Evolutionary conservation across 1,284 basidiomycete species (phyloP).

Genomic region (Chalciporus sp.): DNA sequence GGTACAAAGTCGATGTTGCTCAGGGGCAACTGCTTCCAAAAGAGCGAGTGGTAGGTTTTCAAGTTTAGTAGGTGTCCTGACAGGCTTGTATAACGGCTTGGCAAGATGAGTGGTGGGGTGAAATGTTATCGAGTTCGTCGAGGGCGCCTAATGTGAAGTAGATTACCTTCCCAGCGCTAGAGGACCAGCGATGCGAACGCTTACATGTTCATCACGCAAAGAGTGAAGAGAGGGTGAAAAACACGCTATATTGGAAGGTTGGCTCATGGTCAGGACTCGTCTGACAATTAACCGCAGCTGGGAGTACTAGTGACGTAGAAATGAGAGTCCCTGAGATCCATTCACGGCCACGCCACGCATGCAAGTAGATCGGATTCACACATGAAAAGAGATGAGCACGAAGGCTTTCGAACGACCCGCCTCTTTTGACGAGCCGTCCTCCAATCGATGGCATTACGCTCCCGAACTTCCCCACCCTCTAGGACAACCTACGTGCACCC

Average conservation of each 20-base stretch:
- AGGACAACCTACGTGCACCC: background rate
- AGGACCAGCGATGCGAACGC: too few relatives aligned
- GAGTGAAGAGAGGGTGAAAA: too few relatives aligned
- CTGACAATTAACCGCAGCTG: too few relatives aligned
- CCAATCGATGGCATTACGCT: background rate
- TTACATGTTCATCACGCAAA: too few relatives aligned
- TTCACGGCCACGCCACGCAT: too few relatives aligned
- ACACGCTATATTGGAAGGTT: too few relatives aligned
- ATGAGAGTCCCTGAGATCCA: too few relatives aligned
- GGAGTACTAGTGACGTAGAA: too few relatives aligned
- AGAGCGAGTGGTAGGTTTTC: conserved; percentile 24
- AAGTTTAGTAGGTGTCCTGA: conserved; percentile 22
- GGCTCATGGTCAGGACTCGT: too few relatives aligned
- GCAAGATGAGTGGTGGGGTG: conserved; percentile 24
- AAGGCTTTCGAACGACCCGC: background rate
- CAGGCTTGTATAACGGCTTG: conserved; percentile 32
- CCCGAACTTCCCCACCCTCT: background rate
- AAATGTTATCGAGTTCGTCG: conserved; percentile 24
- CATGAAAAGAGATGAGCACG: background rate
- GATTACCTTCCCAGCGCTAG: too few relatives aligned
- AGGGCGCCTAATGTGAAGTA: too few relatives aligned
- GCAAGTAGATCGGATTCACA: too few relatives aligned
- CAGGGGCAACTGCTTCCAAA: conserved; percentile 23
- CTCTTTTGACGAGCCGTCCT: background rate
- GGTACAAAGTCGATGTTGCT: conserved; percentile 19